Base-by-base conservation (phyloP, 371 early-diverging fungal species). In the Mucor circinelloides region DNA sequence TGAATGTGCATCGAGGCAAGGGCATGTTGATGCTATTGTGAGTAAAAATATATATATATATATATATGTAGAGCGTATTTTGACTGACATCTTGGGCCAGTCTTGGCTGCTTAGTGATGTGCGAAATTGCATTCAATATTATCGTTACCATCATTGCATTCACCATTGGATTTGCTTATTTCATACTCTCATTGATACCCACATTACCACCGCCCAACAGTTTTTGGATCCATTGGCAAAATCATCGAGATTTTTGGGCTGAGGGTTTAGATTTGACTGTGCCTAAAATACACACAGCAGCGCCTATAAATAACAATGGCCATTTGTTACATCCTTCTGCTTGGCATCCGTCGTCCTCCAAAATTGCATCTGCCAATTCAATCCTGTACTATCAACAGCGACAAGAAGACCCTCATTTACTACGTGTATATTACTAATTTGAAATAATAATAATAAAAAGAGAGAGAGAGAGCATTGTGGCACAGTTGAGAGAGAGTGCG, bases 11-110 rank as follows among this genome's bases (percentile, higher is more conserved):
- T 60, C 67, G 69, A 58, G 82, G 80, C 0, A 73, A 76, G 52
- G 78, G 78, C 12, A 32, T 77, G 19, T 31, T 82, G 4, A 67
- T 78, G 54, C n/a, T 79, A 23, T 76, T 77, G 82, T 74, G 75
- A 70, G 73, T 58, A 15, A n/a, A n/a, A n/a, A 55, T 6, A n/a
- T 2, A 25, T 48, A 34, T 31, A 36, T 56, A 9, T 25, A 17
- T n/a, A n/a, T n/a, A n/a, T n/a, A n/a, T n/a, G n/a, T n/a, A n/a
- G n/a, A n/a, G n/a, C n/a, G n/a, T n/a, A n/a, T n/a, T n/a, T n/a
- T n/a, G n/a, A n/a, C n/a, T n/a, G n/a, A n/a, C n/a, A n/a, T n/a
- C n/a, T n/a, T n/a, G n/a, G n/a, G n/a, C n/a, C n/a, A 82, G 82
- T 58, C 61, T 82, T 13, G 80, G 82, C 3, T 77, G 82, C 42